A percentile compares a stretch with the other conserved stretches of the same genome.
Evolutionary conservation across 345 rosid species (phyloP).

Genomic region (Populus euphratica): DNA sequence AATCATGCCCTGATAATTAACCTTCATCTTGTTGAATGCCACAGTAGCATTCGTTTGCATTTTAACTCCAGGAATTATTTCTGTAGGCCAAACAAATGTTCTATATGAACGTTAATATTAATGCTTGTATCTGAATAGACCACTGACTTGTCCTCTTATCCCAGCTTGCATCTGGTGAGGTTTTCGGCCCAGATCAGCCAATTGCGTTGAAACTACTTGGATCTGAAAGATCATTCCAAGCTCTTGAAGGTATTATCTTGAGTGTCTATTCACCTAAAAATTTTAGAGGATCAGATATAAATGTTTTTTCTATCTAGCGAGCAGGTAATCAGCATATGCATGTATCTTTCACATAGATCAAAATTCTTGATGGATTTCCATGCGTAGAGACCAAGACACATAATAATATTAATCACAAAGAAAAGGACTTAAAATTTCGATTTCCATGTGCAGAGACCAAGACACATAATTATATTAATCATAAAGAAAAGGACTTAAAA

Average conservation of each 20-base stretch:
- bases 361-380: neutral
- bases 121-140: neutral
- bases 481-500: neutral
- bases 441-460: neutral
- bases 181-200: conserved; percentile 89
- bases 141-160: conserved; percentile 12
- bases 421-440: neutral
- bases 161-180: conserved; percentile 94
- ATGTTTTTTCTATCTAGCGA: neutral
- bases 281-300: neutral
- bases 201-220: conserved; percentile 85
- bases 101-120: neutral
- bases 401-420: neutral
- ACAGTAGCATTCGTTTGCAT: neutral
- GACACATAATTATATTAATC: neutral
- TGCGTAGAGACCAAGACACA: neutral
- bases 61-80: neutral
- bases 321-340: neutral
- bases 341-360: neutral
- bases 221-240: conserved; percentile 85
- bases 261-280: neutral
- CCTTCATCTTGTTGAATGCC: neutral
- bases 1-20: neutral
- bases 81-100: neutral
- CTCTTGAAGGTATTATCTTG: conserved; percentile 73